Evolutionary conservation across 2,329 filamentous ascomycete species (phyloP).

Genomic region (Aspergillus quadricinctus): DNA sequence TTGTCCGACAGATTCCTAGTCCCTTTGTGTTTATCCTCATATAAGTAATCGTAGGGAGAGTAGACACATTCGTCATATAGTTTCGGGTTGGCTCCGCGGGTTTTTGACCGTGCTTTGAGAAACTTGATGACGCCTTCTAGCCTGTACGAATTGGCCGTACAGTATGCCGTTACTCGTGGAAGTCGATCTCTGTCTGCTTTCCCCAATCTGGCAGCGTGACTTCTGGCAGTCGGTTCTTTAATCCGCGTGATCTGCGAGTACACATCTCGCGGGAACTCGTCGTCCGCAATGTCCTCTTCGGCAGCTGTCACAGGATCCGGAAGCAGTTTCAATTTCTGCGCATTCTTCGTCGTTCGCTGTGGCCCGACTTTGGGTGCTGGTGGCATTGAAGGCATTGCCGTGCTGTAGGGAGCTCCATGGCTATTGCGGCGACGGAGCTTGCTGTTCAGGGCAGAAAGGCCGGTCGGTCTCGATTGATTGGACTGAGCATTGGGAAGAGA

Average conservation of each 20-base stretch:
- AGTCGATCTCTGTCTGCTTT: conserved; percentile 87
- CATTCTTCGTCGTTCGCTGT: conserved; percentile 89
- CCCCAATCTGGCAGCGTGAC: conserved; percentile 86
- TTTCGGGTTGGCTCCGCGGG: conserved; percentile 78
- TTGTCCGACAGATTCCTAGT: conserved; percentile 28
- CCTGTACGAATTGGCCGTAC: conserved; percentile 86
- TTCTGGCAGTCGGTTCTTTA: conserved; percentile 87
- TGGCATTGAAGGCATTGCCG: conserved; percentile 38
- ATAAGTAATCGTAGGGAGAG: conserved; percentile 79
- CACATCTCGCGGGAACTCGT: conserved; percentile 90
- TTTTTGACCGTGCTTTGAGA: conserved; percentile 76
- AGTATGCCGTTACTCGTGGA: conserved; percentile 93
- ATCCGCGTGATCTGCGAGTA: conserved; percentile 98
- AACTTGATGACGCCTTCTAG: conserved; percentile 87
- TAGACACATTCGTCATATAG: conserved; percentile 98
- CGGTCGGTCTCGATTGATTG: conserved; percentile 46
- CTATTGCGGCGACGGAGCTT: conserved; percentile 84
- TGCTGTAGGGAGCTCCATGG: conserved; percentile 57
- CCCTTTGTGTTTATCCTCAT: conserved; percentile 40
- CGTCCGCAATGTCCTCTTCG: conserved; percentile 72
- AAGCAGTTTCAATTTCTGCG: conserved; percentile 94
- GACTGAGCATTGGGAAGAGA: conserved; percentile 29
- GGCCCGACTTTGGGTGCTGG: conserved; percentile 74
- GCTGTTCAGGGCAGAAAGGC: conserved; percentile 77
- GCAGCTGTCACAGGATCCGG: conserved; percentile 82